Percentiles rank a stretch among this genome's conserved stretches.
Conservation (phyloP, 2,329 filamentous ascomycete species). For the Lithohypha guttulata region DNA sequence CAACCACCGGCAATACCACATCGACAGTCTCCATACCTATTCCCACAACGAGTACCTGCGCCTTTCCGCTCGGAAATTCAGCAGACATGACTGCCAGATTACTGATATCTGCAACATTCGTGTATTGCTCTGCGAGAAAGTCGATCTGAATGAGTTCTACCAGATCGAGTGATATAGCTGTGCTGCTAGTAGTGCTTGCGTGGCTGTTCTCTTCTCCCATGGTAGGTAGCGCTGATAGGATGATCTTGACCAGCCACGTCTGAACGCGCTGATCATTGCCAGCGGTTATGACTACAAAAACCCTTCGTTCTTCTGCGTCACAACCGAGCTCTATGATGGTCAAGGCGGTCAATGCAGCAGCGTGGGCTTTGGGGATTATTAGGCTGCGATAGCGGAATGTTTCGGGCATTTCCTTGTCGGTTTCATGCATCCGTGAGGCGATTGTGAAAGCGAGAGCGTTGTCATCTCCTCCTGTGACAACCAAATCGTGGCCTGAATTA, state of each 20-base stretch:
- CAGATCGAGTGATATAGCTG: conserved; percentile 2
- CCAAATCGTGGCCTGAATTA: conserved; percentile 30
- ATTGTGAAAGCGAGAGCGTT: conserved; percentile 59
- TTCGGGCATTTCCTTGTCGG: background rate
- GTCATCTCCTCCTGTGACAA: conserved; percentile 80
- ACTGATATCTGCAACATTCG: conserved; percentile 20
- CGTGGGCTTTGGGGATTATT: conserved; percentile 33
- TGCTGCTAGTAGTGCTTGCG: no score
- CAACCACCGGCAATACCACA: background rate
- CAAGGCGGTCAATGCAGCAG: conserved; percentile 34
- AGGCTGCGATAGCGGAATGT: conserved; percentile 26
- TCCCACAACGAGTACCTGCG: conserved; percentile 15
- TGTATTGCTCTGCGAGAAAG: conserved; percentile 14
- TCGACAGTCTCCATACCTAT: conserved; percentile 19
- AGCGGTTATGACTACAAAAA: conserved; percentile 27
- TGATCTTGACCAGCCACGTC: conserved; percentile 30
- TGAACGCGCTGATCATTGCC: conserved; percentile 40
- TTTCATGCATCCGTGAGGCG: conserved; percentile 1
- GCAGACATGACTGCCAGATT: conserved; percentile 12
- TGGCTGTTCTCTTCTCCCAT: background rate
- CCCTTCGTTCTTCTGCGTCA: conserved; percentile 5
- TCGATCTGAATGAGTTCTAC: conserved; percentile 10
- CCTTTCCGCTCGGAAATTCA: conserved; percentile 2
- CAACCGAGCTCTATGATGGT: conserved; percentile 23
- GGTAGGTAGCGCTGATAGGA: conserved; percentile 15